Evolutionary conservation across 148 eudicot species (phyloP), one percentile per base, ranked within the genome.

Genomic region (Persicaria tinctoria): DNA sequence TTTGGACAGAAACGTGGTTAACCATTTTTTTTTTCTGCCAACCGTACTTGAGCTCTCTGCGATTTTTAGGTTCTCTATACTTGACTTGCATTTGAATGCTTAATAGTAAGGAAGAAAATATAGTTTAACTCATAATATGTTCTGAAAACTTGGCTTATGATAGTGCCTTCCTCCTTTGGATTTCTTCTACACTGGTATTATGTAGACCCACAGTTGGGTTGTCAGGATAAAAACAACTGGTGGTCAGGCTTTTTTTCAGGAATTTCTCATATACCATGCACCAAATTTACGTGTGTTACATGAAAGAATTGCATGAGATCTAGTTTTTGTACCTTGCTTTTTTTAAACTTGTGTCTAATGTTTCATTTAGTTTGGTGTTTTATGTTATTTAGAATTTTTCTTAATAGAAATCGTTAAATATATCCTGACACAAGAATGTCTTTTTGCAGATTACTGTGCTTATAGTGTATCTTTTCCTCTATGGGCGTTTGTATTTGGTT

Each of bases 401-500:
- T 13, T n/a, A 63, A 14, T 41, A 66, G 17, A 14, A 44, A 38
- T 41, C 44, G 17, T 38, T 66, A 66, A 66, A 38, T 66, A 8
- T 47, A 66, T 66, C 46, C 47, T 66, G 18, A 66, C 70, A 66
- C 47, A 41, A 23, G 13, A 66, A 16, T 78, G 5, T 72, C 74
- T 85, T 82, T 75, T 81, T 82, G 70, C 96, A 95, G 98, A 87
- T 89, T 59, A 95, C 98, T 59, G 97, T 92, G 78, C 89, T 95
- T 56, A 90, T 83, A 17, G 97, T 86, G 13, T 95, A 95, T 75
- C 79, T 85, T 8, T 95, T 95, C 80, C 80, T 95, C 70, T 95
- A 95, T 64, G 98, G 98, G 18, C 90, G 96, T 13, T 45, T 89
- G 68, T 95, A 90, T 73, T 79, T 92, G 92, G 97, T 88, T 53